A percentile compares a stretch with the other conserved stretches of the same genome.
Evolutionary conservation across 495 filamentous ascomycete species (phyloP).

Genomic region (Chaetomium fimeti): DNA sequence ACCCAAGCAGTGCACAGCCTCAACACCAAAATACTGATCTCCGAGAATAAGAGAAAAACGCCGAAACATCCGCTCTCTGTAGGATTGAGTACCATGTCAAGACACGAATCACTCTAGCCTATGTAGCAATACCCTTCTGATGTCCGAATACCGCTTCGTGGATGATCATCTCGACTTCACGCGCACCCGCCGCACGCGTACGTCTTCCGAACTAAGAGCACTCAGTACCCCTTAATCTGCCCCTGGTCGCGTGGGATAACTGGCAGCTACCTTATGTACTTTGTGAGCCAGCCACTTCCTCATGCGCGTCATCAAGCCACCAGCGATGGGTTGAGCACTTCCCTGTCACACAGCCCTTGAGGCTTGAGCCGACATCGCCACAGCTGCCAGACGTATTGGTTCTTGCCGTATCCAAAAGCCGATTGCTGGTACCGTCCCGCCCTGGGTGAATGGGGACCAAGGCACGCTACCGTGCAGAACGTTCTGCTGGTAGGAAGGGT

Average conservation of each 20-base stretch:
- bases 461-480: too few relatives aligned
- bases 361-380: too few relatives aligned
- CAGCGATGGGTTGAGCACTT: neutral
- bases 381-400: too few relatives aligned
- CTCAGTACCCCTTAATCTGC: neutral
- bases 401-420: too few relatives aligned
- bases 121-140: too few relatives aligned
- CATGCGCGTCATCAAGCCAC: neutral
- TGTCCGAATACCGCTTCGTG: neutral
- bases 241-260: neutral
- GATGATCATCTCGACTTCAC: neutral
- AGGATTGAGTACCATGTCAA: neutral
- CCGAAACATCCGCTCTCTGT: neutral
- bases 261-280: too few relatives aligned
- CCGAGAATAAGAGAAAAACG: neutral
- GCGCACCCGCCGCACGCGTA: too few relatives aligned
- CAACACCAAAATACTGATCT: neutral
- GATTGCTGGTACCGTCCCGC: too few relatives aligned
- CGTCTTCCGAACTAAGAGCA: too few relatives aligned
- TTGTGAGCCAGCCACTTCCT: neutral
- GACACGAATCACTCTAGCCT: neutral
- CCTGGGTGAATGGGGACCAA: too few relatives aligned
- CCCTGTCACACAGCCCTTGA: too few relatives aligned
- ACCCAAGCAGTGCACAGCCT: neutral
- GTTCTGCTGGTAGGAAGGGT: too few relatives aligned